Evolutionary conservation across 2,329 filamentous ascomycete genomes (phyloP).

Genomic region (Mycosphaerella sp.): DNA sequence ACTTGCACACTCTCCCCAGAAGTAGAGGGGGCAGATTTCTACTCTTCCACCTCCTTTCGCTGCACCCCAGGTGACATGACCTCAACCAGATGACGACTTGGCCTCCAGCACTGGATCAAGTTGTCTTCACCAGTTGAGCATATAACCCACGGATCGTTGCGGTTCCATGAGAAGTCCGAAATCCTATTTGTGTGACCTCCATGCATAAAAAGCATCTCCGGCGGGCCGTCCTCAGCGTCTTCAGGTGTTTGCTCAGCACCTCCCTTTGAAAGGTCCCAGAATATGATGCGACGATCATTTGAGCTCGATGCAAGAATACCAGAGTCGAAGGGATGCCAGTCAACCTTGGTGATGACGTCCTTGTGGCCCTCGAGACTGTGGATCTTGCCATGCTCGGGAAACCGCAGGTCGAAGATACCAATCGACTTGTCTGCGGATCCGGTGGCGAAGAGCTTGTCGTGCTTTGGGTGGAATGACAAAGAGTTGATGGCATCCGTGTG

Average conservation of each 20-base stretch:
- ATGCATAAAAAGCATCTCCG: slow-evolving; percentile 98
- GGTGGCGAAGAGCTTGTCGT: slow-evolving; percentile 85
- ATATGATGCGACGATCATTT: slow-evolving; percentile 87
- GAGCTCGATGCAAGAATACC: slow-evolving; percentile 84
- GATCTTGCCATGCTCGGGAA: slow-evolving; percentile 64
- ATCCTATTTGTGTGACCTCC: slow-evolving; percentile 96
- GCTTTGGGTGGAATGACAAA: slow-evolving; percentile 87
- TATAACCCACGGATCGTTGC: slow-evolving; percentile 93
- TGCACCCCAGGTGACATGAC: slow-evolving; percentile 28
- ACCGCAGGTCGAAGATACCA: slow-evolving; percentile 85
- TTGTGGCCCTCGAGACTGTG: slow-evolving; percentile 85
- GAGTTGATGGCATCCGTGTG: slow-evolving; percentile 93
- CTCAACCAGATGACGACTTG: slow-evolving; percentile 34
- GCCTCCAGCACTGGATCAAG: slow-evolving; percentile 73
- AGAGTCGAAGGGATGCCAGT: slow-evolving; percentile 90
- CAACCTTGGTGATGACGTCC: slow-evolving; percentile 82
- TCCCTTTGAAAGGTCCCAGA: slow-evolving; percentile 90
- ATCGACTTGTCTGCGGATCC: slow-evolving; percentile 94
- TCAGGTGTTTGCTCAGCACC: slow-evolving; percentile 94
- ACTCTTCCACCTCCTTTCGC: slow-evolving; percentile 29
- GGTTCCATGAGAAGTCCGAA: slow-evolving; percentile 96
- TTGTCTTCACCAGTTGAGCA: slow-evolving; percentile 96
- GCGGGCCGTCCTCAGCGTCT: slow-evolving; percentile 88
- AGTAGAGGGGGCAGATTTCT: neutral
- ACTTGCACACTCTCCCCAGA: too few relatives aligned